Conservation (phyloP, 768 basidiomycete genomes). For the Amanita exitialis region DNA sequence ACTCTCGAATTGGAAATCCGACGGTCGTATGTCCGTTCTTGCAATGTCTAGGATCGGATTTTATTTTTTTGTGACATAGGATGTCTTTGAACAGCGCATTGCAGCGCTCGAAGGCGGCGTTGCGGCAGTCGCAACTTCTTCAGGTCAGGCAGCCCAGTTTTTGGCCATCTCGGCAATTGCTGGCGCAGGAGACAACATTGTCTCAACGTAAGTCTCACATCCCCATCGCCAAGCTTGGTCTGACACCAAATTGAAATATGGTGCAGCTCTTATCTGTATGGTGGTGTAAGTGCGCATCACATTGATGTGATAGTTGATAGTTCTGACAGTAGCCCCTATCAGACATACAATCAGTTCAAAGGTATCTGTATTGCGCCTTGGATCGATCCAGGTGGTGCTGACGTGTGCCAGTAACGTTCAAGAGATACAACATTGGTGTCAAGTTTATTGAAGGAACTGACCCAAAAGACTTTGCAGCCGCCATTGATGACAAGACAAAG, state of each 20-base stretch:
- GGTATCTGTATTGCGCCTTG: constrained; percentile 13
- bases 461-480: constrained; percentile 49
- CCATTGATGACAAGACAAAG: constrained; percentile 72
- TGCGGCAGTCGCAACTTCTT: constrained; percentile 65
- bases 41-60: neutral
- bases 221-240: too few relatives aligned
- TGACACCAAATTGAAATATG: neutral
- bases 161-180: constrained; percentile 55
- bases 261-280: constrained; percentile 51
- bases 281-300: constrained; percentile 38
- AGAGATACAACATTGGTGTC: constrained; percentile 54
- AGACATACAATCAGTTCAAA: constrained; percentile 73
- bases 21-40: constrained; percentile 36
- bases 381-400: neutral
- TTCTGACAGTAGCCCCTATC: neutral
- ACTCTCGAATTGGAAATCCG: constrained; percentile 62
- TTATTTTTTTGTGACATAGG: constrained; percentile 24
- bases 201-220: constrained; percentile 43
- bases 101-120: constrained; percentile 74
- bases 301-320: neutral
- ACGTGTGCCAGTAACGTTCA: constrained; percentile 41
- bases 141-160: constrained; percentile 74
- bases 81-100: constrained; percentile 72
- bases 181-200: constrained; percentile 65
- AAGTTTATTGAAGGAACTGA: constrained; percentile 51